These are phyloP conservation scores for Vinca minor DNA, from an alignment of 257 asterid species.

Conservation along the genomic window DNA sequence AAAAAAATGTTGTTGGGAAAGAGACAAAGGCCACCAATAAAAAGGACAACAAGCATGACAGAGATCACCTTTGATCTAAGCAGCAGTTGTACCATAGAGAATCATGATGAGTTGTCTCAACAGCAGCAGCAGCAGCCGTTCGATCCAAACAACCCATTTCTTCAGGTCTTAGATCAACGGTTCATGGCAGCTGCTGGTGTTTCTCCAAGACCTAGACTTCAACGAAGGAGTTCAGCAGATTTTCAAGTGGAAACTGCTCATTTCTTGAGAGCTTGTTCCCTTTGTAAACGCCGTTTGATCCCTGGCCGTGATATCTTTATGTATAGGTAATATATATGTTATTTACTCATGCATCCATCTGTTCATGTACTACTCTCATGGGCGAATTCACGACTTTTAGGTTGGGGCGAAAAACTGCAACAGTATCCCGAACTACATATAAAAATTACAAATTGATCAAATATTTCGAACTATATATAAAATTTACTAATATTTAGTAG, in stretches of 20 bases:
- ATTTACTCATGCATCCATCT: neutral
- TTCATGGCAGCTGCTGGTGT: constrained; percentile 15
- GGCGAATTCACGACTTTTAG: too few relatives aligned
- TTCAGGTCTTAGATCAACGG: constrained; percentile 28
- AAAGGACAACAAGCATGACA: constrained; percentile 75
- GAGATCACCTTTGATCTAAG: constrained; percentile 48
- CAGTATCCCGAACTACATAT: too few relatives aligned
- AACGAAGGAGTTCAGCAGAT: constrained; percentile 54
- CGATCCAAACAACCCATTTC: constrained; percentile 30
- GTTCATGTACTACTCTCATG: neutral
- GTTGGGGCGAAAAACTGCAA: too few relatives aligned
- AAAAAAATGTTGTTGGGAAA: constrained; percentile 54
- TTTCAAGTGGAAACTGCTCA: constrained; percentile 34
- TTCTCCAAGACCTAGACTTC: constrained; percentile 23
- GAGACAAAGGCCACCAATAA: constrained; percentile 62
- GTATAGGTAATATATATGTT: constrained; percentile 89
- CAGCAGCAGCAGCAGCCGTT: constrained; percentile 24
- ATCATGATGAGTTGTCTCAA: neutral
- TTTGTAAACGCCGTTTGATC: constrained; percentile 59
- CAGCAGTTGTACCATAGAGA: constrained; percentile 5
- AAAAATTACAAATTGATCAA: too few relatives aligned
- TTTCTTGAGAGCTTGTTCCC: constrained; percentile 60
- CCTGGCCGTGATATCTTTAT: constrained; percentile 78
- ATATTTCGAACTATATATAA: too few relatives aligned
- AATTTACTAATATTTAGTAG: too few relatives aligned